These are phyloP conservation scores for Pleurotus platypus DNA, from an alignment of 768 basidiomycete genomes.

Conservation along the genomic window DNA sequence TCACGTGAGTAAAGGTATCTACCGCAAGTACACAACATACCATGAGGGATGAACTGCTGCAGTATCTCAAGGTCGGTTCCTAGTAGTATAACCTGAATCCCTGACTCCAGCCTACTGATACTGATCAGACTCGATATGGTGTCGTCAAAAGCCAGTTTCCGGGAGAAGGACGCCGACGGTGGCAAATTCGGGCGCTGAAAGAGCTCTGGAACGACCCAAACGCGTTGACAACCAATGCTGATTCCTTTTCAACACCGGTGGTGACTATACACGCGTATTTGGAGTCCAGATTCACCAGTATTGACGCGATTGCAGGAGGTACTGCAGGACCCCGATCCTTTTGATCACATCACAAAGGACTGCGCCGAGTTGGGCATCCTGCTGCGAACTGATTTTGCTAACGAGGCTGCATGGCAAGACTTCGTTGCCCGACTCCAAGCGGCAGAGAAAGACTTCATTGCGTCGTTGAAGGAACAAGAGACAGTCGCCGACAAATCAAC, in stretches of 20 bases:
- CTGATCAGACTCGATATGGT: constrained; percentile 8
- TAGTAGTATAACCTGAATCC: background rate
- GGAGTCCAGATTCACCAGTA: too few species aligned
- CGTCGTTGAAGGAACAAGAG: constrained; percentile 20
- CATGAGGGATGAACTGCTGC: constrained; percentile 2
- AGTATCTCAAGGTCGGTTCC: background rate
- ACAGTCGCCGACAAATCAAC: background rate
- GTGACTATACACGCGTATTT: background rate
- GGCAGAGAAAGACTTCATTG: constrained; percentile 54
- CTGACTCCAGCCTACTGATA: background rate
- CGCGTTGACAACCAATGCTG: background rate
- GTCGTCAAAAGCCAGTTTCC: constrained; percentile 5
- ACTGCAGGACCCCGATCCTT: constrained; percentile 46
- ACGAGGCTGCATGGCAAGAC: constrained; percentile 61
- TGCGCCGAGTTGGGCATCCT: constrained; percentile 56
- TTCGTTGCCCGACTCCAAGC: constrained; percentile 49
- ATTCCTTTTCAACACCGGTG: background rate
- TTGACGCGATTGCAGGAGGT: constrained; percentile 15
- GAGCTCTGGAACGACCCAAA: constrained; percentile 11
- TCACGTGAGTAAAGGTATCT: too few species aligned
- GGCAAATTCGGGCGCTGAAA: constrained; percentile 7
- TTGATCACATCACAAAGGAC: constrained; percentile 43
- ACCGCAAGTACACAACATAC: background rate
- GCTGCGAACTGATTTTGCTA: constrained; percentile 69
- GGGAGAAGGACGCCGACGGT: constrained; percentile 10